Percentiles rank a stretch among this genome's conserved stretches.
phyloP scores from a whole-genome alignment of 2,329 filamentous ascomycete species.

The Xylariaceae sp. region DNA sequence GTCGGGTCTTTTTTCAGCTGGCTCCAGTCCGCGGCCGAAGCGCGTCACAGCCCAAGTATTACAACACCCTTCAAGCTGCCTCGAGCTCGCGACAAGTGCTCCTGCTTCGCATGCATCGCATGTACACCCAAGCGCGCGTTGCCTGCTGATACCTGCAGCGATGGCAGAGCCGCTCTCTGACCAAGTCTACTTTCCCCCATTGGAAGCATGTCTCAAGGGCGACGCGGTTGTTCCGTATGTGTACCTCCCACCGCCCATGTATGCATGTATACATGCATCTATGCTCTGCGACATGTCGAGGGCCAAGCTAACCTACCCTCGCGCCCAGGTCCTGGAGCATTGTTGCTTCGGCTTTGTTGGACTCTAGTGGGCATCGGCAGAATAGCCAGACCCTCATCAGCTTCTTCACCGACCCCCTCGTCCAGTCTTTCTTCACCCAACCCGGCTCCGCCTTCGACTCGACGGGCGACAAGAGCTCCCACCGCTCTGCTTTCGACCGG shows the following conservation, averaged over 20 bases:
- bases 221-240: slow-evolving; percentile 73
- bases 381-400: slow-evolving; percentile 48
- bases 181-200: slow-evolving; percentile 70
- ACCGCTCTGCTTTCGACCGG: slow-evolving; percentile 69
- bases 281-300: background rate
- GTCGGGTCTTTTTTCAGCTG: too few species aligned
- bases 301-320: slow-evolving; percentile 14
- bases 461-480: slow-evolving; percentile 44
- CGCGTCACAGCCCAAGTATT: too few species aligned
- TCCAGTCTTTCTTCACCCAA: slow-evolving; percentile 59
- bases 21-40: too few species aligned
- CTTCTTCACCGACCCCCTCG: slow-evolving; percentile 66
- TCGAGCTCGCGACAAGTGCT: too few species aligned
- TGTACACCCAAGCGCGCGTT: slow-evolving; percentile 22
- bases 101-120: slow-evolving; percentile 23
- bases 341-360: slow-evolving; percentile 45
- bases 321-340: slow-evolving; percentile 52
- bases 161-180: slow-evolving; percentile 64
- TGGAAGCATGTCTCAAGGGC: slow-evolving; percentile 78
- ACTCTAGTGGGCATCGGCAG: slow-evolving; percentile 50
- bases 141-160: slow-evolving; percentile 44
- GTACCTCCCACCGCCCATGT: slow-evolving; percentile 5
- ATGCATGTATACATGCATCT: too few species aligned
- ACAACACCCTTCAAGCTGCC: too few species aligned
- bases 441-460: slow-evolving; percentile 61